These are phyloP conservation scores for Penicillium coprophilum DNA, from an alignment of 495 filamentous ascomycete species.

Conservation along the genomic window DNA sequence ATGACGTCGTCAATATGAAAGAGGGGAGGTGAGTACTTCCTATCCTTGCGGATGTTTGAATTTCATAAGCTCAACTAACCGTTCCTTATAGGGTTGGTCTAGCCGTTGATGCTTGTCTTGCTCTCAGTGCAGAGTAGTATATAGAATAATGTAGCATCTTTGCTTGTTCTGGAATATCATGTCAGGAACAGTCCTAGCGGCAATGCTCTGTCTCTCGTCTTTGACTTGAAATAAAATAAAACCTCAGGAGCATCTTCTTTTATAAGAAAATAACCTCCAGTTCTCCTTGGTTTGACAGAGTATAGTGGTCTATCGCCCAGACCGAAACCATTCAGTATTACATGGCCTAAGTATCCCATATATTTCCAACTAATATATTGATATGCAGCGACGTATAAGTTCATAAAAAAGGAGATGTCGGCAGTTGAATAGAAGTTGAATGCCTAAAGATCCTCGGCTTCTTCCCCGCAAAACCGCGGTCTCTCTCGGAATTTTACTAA, in stretches of 20 bases:
- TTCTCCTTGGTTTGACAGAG: too few relatives aligned
- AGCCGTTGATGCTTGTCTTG: conserved; percentile 89
- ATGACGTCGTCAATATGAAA: conserved; percentile 89
- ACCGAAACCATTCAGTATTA: background rate
- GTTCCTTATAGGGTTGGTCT: conserved; percentile 66
- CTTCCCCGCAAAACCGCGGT: conserved; percentile 12
- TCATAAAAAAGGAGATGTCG: background rate
- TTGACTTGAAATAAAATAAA: background rate
- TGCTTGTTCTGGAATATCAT: conserved; percentile 8
- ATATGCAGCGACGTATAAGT: background rate
- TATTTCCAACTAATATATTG: background rate
- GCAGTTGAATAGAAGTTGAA: conserved; percentile 5
- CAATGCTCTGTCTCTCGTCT: background rate
- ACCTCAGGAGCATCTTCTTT: too few relatives aligned
- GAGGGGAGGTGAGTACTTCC: conserved; percentile 71
- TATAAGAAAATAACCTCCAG: too few relatives aligned
- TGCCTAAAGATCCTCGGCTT: conserved; percentile 8
- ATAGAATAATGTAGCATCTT: conserved; percentile 20
- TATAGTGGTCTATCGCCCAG: background rate
- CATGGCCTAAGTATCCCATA: background rate
- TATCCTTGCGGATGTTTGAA: background rate
- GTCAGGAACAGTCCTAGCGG: background rate
- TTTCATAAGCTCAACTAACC: background rate
- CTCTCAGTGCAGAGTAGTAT: conserved; percentile 58
- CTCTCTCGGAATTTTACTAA: conserved; percentile 7